These are phyloP conservation scores for Dendrocalamus latiflorus DNA, from an alignment of 202 grass and related monocot species.

Conservation along the genomic window DNA sequence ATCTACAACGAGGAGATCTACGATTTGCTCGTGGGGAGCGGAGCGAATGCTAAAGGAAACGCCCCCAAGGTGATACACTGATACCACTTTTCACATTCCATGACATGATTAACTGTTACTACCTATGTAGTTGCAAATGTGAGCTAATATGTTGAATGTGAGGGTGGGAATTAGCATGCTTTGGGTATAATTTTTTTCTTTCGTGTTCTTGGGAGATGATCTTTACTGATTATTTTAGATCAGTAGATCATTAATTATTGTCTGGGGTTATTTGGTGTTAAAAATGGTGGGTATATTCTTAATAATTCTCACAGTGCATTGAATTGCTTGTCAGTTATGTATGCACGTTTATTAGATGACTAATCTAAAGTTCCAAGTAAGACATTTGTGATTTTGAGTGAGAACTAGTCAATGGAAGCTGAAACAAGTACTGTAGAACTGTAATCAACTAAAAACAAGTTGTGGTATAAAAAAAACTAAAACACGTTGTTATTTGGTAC, in stretches of 20 bases:
- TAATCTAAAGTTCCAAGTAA: not conserved
- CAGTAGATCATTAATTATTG: not conserved
- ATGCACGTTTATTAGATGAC: not conserved
- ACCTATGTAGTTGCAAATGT: not conserved
- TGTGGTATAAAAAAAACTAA: not conserved
- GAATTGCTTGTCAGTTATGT: too few relatives aligned
- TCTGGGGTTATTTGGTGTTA: not conserved
- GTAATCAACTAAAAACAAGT: not conserved
- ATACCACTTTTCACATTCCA: not conserved
- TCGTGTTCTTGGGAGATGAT: not conserved
- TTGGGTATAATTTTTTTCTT: not conserved
- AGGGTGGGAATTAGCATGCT: not conserved
- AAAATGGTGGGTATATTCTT: too few relatives aligned
- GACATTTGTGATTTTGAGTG: not conserved
- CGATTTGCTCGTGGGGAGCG: conserved; percentile 56
- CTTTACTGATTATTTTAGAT: too few relatives aligned
- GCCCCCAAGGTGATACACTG: conserved; percentile 49
- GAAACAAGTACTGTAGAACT: not conserved
- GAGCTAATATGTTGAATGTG: not conserved
- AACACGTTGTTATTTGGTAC: not conserved
- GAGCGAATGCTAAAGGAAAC: conserved; percentile 45
- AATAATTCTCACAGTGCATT: not conserved
- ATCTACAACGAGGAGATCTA: conserved; percentile 97
- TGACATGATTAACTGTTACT: not conserved
- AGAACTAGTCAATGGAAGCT: not conserved